phyloP scores from a whole-genome alignment of 1,284 basidiomycete species.

The Tilletia walkeri region DNA sequence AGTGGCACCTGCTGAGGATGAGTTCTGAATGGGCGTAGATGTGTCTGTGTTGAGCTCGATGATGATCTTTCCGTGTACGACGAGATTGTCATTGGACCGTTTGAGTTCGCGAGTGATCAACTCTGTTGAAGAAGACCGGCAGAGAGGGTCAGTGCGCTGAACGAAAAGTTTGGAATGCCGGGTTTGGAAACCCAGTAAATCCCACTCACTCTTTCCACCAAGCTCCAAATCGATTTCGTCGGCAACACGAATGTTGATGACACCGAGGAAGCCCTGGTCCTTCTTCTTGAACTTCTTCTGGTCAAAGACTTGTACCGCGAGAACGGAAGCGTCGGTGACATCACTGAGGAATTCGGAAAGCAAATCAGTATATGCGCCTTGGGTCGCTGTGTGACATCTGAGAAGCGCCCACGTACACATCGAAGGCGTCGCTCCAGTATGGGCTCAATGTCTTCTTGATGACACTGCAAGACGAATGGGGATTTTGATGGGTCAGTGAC shows the following conservation, averaged over 20 bases:
- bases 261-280: conserved; percentile 91
- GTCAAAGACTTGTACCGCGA: conserved; percentile 93
- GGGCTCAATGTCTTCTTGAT: conserved; percentile 56
- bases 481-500: no score
- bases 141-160: conserved; percentile 62
- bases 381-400: background rate
- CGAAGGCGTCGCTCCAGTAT: conserved; percentile 56
- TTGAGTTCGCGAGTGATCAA: conserved; percentile 54
- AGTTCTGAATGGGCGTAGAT: conserved; percentile 48
- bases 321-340: conserved; percentile 83
- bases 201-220: conserved; percentile 75
- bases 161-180: background rate
- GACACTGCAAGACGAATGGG: conserved; percentile 25
- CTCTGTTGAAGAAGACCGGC: conserved; percentile 52
- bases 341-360: conserved; percentile 6
- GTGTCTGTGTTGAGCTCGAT: conserved; percentile 55
- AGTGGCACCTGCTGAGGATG: conserved; percentile 38
- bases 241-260: conserved; percentile 84
- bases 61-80: conserved; percentile 56
- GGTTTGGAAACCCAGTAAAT: background rate
- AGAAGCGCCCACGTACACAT: conserved; percentile 28
- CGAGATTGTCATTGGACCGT: conserved; percentile 55
- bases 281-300: conserved; percentile 94
- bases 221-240: conserved; percentile 85
- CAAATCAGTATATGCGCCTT: background rate